These are phyloP conservation scores for Infundibulicybe gibba DNA, from an alignment of 768 basidiomycete species.

Conservation along the genomic window DNA sequence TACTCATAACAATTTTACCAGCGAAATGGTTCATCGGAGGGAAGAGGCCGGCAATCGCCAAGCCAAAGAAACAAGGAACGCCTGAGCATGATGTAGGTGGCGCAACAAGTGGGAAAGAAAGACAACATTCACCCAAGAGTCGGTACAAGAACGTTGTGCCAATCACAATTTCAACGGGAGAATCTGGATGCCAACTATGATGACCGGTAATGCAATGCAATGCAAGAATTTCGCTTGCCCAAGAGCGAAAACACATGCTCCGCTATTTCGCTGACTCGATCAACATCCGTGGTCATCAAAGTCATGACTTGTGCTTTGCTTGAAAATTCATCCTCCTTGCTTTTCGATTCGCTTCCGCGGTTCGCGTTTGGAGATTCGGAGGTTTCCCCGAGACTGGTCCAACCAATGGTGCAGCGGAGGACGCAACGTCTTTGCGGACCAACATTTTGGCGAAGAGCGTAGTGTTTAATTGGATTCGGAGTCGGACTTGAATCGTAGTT, in stretches of 20 bases:
- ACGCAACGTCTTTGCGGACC: slow-evolving; percentile 80
- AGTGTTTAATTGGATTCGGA: slow-evolving; percentile 80
- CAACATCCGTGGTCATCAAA: slow-evolving; percentile 93
- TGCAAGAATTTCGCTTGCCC: slow-evolving; percentile 36
- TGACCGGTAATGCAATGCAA: not conserved
- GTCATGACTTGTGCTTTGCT: slow-evolving; percentile 87
- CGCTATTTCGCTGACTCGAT: slow-evolving; percentile 81
- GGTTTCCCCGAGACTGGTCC: slow-evolving; percentile 10
- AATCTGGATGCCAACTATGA: slow-evolving; percentile 37
- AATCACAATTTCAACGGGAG: slow-evolving; percentile 74
- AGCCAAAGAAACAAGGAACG: slow-evolving; percentile 72
- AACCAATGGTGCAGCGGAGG: slow-evolving; percentile 38
- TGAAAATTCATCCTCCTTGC: slow-evolving; percentile 57
- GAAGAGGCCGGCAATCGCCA: slow-evolving; percentile 70
- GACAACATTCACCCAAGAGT: slow-evolving; percentile 59
- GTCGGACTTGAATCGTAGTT: slow-evolving; percentile 64
- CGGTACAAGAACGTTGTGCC: slow-evolving; percentile 75
- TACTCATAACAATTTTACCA: slow-evolving; percentile 67
- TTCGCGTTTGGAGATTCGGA: not conserved
- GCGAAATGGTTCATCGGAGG: slow-evolving; percentile 82
- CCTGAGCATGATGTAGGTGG: slow-evolving; percentile 21
- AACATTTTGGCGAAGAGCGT: slow-evolving; percentile 83
- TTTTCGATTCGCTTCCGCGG: slow-evolving; percentile 26
- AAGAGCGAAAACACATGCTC: slow-evolving; percentile 77
- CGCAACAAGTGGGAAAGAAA: not conserved